Evolutionary conservation across 495 filamentous ascomycete species (phyloP), one percentile per base, ranked within the genome.

Genomic region (Penicillium macrosclerotiorum): DNA sequence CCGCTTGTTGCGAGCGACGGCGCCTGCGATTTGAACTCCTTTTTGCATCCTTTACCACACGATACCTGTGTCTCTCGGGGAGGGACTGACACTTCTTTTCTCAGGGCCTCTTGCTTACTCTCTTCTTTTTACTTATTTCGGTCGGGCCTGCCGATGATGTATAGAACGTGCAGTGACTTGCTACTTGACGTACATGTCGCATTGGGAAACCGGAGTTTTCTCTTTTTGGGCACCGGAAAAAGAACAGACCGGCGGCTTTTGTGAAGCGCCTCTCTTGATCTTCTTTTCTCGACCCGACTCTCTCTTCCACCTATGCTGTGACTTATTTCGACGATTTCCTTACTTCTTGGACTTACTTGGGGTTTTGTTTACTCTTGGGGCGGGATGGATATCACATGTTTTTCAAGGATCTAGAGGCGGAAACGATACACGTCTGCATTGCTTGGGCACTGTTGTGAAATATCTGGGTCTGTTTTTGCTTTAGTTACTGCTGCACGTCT

Each of bases 371-470:
- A 55, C 51, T 54, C 45, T 51, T 58, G 51, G 68, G 65, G 56
- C 57, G 60, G 69, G 62, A 66, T 56, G 68, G 68, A 57, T 64
- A 58, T 67, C 52, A 58, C 49, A 50, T n/a, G n/a, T 65, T 60
- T 67, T 65, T 63, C 54, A 59, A 63, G 66, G 66, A 67, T 70
- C 59, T 75, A 75, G 72, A 73, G 71, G 68, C 66, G 72, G 72
- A 72, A 73, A 75, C 69, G 72, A 75, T 72, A 72, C 65, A 75
- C 69, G 69, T 75, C 68, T 75, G 72, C 72, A 75, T 73, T 64
- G 61, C 59, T 64, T 72, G 69, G 68, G 69, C 56, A 65, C 55
- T 68, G 64, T 69, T 67, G n/a, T n/a, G 67, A 62, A 57, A 62
- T 60, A 66, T 58, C 59, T 67, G 55, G 63, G 67, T 44, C 62